A percentile compares a stretch with the other conserved stretches of the same genome.
Evolutionary conservation across 805 yeast species (phyloP).

Genomic region (Suhomyces vadensis): DNA sequence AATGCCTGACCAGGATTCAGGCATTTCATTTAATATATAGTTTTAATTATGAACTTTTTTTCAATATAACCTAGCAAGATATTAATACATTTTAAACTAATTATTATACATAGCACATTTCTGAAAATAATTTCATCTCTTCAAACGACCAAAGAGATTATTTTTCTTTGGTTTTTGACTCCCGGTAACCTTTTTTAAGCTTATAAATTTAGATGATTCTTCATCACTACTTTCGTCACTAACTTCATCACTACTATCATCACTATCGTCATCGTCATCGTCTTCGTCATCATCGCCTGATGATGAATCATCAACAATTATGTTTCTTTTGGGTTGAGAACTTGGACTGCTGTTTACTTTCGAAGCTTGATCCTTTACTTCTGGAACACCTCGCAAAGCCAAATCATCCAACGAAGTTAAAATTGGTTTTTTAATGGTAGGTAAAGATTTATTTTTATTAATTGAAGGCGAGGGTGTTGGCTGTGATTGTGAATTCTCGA

Average conservation of each 20-base stretch:
- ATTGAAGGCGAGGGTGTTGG: background rate
- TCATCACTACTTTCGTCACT: conserved; percentile 7
- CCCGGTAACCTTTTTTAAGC: conserved; percentile 20
- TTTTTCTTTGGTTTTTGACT: conserved; percentile 10
- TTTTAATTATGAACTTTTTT: background rate
- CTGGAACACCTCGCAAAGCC: conserved; percentile 67
- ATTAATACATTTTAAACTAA: background rate
- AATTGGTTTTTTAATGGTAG: conserved; percentile 33
- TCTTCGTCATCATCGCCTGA: conserved; percentile 11
- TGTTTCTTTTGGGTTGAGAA: background rate
- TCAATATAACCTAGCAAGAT: background rate
- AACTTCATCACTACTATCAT: conserved; percentile 15
- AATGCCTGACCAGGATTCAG: conserved; percentile 4
- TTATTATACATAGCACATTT: background rate
- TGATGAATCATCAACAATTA: background rate
- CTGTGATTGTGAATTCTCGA: background rate
- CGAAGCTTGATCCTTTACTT: conserved; percentile 49
- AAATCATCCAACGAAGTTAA: conserved; percentile 57
- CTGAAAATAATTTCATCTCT: conserved; percentile 9
- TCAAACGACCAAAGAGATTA: conserved; percentile 32
- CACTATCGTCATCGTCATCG: conserved; percentile 17
- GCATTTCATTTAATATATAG: background rate
- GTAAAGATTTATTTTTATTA: background rate
- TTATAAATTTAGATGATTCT: conserved; percentile 23
- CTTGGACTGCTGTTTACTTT: background rate